Percentiles rank a stretch among this genome's conserved stretches.
These are phyloP conservation scores for Elsinoe perseae DNA, from an alignment of 2,329 filamentous ascomycete genomes.

Conservation along the genomic window DNA sequence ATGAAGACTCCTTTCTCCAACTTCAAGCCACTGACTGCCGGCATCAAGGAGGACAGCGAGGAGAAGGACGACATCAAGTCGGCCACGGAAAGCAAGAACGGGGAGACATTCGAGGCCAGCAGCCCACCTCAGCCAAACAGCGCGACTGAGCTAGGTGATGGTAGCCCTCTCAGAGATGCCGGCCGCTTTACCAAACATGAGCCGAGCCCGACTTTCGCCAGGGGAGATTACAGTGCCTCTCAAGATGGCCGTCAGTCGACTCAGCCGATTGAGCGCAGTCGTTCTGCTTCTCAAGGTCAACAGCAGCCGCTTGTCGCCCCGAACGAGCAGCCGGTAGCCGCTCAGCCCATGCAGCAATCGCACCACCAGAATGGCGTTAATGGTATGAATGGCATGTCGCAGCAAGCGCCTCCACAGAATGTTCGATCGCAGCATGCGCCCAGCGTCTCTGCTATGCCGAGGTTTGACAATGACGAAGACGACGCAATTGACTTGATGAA, in stretches of 20 bases:
- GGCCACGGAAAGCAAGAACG: constrained; percentile 20
- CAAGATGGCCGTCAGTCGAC: constrained; percentile 14
- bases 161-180: constrained; percentile 28
- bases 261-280: constrained; percentile 22
- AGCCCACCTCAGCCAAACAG: constrained; percentile 25
- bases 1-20: constrained; percentile 31
- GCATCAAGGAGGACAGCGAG: constrained; percentile 20
- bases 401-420: constrained; percentile 8
- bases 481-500: constrained; percentile 44
- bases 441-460: constrained; percentile 24
- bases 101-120: constrained; percentile 28
- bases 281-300: constrained; percentile 22
- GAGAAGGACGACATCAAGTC: constrained; percentile 22
- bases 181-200: constrained; percentile 19
- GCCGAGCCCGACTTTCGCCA: constrained; percentile 20
- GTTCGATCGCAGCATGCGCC: constrained; percentile 11
- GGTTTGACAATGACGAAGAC: constrained; percentile 36
- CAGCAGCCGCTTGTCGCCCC: constrained; percentile 15
- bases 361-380: background rate
- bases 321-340: background rate
- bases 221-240: constrained; percentile 2
- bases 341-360: background rate
- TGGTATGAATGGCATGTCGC: background rate
- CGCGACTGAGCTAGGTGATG: constrained; percentile 22
- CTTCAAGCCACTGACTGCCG: constrained; percentile 22